Percentiles rank a stretch among this genome's conserved stretches.
Conservation (phyloP, 768 basidiomycete species). For the Mycena sanguinolenta region DNA sequence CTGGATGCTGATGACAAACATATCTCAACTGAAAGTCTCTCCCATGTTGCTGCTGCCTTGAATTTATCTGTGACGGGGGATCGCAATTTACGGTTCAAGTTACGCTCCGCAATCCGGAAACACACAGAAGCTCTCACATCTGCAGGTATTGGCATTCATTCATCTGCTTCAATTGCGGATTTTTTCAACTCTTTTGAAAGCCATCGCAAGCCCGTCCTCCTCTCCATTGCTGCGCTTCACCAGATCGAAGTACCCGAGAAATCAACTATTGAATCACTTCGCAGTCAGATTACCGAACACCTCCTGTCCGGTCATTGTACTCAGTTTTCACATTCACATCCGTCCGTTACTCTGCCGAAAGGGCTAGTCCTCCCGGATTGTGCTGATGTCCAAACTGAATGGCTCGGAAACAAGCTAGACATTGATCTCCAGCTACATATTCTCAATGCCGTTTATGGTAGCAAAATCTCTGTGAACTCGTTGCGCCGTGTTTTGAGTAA, state of each 20-base stretch:
- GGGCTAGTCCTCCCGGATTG: not conserved
- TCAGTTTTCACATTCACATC: not conserved
- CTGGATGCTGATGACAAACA: not conserved
- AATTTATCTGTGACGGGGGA: not conserved
- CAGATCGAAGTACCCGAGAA: not conserved
- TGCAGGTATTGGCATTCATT: not conserved
- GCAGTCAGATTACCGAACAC: not conserved
- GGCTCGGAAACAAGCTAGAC: not conserved
- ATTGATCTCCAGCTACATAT: not conserved
- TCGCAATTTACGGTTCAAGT: not conserved
- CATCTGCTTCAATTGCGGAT: not conserved
- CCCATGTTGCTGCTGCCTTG: not conserved
- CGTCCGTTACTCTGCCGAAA: not conserved
- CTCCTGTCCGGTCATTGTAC: not conserved
- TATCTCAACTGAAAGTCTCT: not conserved
- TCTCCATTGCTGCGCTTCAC: not conserved
- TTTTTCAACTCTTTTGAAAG: not conserved
- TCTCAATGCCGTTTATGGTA: not conserved
- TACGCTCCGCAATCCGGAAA: not conserved
- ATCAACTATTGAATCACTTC: not conserved
- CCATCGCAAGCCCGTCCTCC: not conserved
- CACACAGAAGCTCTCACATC: not conserved
- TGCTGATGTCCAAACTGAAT: not conserved
- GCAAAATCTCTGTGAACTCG: not conserved
- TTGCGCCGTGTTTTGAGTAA: not conserved